These are phyloP conservation scores for Papilionanthe hybrid DNA, from an alignment of 116 monocot genomes.

Conservation along the genomic window DNA sequence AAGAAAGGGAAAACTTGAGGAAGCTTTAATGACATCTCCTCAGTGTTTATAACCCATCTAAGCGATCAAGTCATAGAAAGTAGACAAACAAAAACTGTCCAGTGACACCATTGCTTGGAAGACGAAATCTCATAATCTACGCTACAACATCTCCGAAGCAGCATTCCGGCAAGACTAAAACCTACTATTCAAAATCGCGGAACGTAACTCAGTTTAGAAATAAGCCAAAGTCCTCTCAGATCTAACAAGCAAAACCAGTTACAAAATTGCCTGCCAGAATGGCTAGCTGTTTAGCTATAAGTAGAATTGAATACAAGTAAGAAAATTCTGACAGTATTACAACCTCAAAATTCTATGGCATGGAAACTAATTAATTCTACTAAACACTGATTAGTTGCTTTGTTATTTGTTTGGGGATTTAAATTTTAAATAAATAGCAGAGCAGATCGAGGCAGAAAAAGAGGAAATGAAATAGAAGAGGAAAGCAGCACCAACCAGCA, in stretches of 20 bases:
- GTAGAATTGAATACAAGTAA: neutral
- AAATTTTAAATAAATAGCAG: no score
- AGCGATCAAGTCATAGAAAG: neutral
- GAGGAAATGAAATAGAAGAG: no score
- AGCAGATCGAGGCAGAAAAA: no score
- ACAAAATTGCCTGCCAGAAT: neutral
- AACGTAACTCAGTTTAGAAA: neutral
- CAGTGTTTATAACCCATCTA: conserved; percentile 17
- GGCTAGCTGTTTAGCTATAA: neutral
- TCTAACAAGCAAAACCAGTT: neutral
- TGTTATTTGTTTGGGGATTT: no score
- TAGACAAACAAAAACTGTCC: neutral
- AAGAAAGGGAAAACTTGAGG: conserved; percentile 65
- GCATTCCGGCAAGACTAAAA: neutral
- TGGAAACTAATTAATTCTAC: no score
- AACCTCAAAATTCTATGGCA: no score
- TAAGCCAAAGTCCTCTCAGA: neutral
- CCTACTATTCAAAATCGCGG: neutral
- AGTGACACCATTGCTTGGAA: neutral
- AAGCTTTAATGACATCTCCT: conserved; percentile 66
- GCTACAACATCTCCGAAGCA: neutral
- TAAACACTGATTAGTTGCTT: no score
- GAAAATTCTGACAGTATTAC: neutral
- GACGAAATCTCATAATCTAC: neutral
- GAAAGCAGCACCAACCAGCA: no score